A percentile compares a stretch with the other conserved stretches of the same genome.
Conservation (phyloP, 495 filamentous ascomycete genomes). For the Staphylotrichum tortipilum region DNA sequence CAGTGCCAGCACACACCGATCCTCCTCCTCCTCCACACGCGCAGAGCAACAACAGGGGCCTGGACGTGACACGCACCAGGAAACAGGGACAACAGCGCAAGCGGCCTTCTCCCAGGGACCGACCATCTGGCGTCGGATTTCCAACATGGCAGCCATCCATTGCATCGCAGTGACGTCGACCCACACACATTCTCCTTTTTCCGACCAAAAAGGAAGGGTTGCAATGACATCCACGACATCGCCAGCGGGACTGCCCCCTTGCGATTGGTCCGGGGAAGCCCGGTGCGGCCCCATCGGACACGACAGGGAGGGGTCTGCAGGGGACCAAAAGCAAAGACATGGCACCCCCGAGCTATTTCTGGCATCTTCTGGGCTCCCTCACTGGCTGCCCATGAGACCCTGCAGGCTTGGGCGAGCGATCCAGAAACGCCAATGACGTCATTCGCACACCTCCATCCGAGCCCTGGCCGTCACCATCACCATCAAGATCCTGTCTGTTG, state of each 20-base stretch:
- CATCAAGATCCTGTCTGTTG: neutral
- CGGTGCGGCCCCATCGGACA: neutral
- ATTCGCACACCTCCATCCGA: neutral
- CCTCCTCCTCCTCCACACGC: too few relatives aligned
- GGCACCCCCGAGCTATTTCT: slow-evolving; percentile 1
- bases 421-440: slow-evolving; percentile 7
- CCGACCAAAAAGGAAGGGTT: neutral
- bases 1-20: too few relatives aligned
- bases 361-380: neutral
- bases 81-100: too few relatives aligned
- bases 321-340: neutral
- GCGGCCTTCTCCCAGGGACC: too few relatives aligned
- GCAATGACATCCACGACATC: slow-evolving; percentile 4
- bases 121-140: too few relatives aligned
- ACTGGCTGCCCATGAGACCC: slow-evolving; percentile 1
- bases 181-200: slow-evolving; percentile 4
- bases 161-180: slow-evolving; percentile 19
- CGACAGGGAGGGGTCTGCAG: neutral
- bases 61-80: too few relatives aligned
- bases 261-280: slow-evolving; percentile 9
- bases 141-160: slow-evolving; percentile 1
- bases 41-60: too few relatives aligned
- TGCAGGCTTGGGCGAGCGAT: neutral
- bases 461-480: neutral
- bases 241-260: slow-evolving; percentile 1